Evolutionary conservation across 176 grass and related monocot genomes (phyloP).

Genomic region (Raddia guianensis): DNA sequence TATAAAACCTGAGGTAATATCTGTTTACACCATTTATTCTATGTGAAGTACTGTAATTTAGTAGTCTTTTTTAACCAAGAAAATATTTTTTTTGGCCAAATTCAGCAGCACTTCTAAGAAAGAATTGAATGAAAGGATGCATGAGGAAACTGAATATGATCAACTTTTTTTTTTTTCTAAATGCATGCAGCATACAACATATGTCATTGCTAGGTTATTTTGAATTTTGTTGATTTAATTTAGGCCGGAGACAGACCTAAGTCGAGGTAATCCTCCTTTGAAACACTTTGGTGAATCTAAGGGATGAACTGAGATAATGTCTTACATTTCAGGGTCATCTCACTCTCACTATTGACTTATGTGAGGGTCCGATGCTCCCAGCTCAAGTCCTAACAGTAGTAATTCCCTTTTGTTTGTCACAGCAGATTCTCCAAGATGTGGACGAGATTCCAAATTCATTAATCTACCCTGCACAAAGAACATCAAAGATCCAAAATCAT

Average conservation of each 20-base stretch:
- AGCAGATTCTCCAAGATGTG: neutral
- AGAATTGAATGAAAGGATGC: neutral
- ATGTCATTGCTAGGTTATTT: neutral
- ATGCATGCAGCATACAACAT: neutral
- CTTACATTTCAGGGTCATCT: neutral
- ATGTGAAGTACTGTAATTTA: neutral
- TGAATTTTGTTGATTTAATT: neutral
- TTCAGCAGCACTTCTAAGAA: neutral
- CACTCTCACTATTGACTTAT: neutral
- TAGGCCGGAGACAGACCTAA: no score
- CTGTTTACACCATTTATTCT: neutral
- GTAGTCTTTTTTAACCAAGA: neutral
- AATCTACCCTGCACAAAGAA: neutral
- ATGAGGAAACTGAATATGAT: neutral
- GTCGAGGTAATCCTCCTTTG: no score
- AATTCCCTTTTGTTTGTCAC: neutral
- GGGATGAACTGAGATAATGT: neutral
- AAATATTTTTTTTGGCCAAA: neutral
- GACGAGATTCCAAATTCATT: neutral
- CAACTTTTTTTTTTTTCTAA: neutral
- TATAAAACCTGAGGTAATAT: neutral
- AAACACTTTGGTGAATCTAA: no score
- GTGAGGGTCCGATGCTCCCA: neutral
- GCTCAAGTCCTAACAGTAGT: neutral
- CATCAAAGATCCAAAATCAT: neutral